phyloP scores from a whole-genome alignment of 345 rosid species.

The Eutrema heterophyllum region DNA sequence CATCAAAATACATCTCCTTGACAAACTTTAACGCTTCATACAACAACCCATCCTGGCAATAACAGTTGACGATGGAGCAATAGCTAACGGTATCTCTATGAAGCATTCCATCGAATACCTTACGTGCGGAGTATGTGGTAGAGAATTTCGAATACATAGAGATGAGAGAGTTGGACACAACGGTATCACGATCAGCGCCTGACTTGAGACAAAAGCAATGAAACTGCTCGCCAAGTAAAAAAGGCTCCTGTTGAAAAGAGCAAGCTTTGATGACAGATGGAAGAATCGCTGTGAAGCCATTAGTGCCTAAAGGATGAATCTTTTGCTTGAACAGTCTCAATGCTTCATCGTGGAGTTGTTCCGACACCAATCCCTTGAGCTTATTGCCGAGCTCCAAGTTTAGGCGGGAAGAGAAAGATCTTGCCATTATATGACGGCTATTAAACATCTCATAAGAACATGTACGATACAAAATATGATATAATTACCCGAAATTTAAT shows the following conservation, averaged over 20 bases:
- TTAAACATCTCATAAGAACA: background rate
- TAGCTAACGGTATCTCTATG: constrained; percentile 40
- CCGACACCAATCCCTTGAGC: constrained; percentile 35
- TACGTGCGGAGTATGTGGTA: constrained; percentile 8
- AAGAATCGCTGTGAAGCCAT: constrained; percentile 36
- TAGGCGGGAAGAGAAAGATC: constrained; percentile 6
- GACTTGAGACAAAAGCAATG: constrained; percentile 42
- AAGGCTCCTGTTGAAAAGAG: constrained; percentile 18
- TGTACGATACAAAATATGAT: too few relatives aligned
- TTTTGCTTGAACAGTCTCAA: constrained; percentile 29
- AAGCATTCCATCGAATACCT: constrained; percentile 45
- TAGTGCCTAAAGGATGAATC: constrained; percentile 34
- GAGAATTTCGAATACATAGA: constrained; percentile 39
- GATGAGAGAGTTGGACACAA: constrained; percentile 46
- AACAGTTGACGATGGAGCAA: constrained; percentile 39
- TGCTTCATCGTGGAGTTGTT: constrained; percentile 29
- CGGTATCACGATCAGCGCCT: constrained; percentile 36
- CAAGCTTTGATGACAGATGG: constrained; percentile 53
- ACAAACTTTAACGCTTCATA: constrained; percentile 26
- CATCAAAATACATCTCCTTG: constrained; percentile 35
- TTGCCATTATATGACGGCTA: background rate
- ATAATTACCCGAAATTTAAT: too few relatives aligned
- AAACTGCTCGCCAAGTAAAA: constrained; percentile 37
- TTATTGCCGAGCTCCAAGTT: constrained; percentile 18
- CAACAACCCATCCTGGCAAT: constrained; percentile 34